Evolutionary conservation across 768 basidiomycete genomes (phyloP).

Genomic region (Mycena haematopus): DNA sequence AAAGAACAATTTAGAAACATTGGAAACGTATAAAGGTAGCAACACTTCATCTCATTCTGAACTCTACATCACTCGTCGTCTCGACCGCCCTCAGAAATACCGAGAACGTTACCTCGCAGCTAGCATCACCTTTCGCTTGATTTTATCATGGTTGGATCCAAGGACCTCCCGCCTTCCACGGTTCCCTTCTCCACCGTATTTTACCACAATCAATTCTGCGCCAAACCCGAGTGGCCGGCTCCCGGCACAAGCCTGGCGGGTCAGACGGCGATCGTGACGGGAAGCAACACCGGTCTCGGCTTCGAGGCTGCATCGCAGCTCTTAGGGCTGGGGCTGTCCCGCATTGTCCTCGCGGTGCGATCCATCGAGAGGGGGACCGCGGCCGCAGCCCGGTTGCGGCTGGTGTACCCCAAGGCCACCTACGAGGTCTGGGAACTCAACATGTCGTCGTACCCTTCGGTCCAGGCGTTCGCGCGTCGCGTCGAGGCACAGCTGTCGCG

Average conservation of each 20-base stretch:
- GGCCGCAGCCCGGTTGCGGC: not conserved
- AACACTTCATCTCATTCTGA: no score
- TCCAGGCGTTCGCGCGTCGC: not conserved
- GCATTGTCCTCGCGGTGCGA: not conserved
- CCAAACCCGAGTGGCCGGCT: not conserved
- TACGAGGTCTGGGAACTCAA: not conserved
- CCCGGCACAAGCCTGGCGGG: not conserved
- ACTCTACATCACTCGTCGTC: no score
- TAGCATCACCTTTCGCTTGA: no score
- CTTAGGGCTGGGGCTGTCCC: not conserved
- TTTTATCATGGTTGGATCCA: not conserved
- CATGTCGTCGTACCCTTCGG: not conserved
- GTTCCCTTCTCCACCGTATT: not conserved
- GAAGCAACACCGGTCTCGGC: not conserved
- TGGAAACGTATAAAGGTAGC: no score
- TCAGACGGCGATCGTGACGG: not conserved
- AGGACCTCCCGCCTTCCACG: not conserved
- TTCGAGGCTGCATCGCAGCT: not conserved
- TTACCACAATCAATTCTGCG: not conserved
- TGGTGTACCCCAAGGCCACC: not conserved
- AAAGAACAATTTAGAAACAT: no score
- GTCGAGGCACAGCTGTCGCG: not conserved
- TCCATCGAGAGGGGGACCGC: not conserved
- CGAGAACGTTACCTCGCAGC: conserved; percentile 28
- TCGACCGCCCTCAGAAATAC: no score